Percentiles rank a stretch among this genome's conserved stretches.
phyloP scores from a whole-genome alignment of 345 rosid genomes.

The Turritis glabra region DNA sequence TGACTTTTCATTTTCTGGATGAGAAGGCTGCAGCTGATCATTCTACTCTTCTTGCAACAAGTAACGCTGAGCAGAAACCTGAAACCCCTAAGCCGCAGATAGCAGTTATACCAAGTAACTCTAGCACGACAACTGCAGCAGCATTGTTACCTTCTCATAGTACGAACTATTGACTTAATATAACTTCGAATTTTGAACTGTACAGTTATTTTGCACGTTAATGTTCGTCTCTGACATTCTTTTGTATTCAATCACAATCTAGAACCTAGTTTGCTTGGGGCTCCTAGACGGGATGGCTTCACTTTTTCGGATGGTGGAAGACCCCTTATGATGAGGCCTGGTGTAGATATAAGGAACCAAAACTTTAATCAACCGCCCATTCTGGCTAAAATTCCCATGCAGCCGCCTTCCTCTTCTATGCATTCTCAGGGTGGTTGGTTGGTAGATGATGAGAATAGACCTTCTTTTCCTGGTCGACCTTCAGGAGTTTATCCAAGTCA shows the following conservation, averaged over 20 bases:
- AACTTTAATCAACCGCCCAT: constrained; percentile 67
- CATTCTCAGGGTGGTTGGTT: constrained; percentile 71
- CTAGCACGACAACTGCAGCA: constrained; percentile 47
- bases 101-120: constrained; percentile 46
- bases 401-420: constrained; percentile 43
- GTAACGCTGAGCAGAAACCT: constrained; percentile 52
- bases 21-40: constrained; percentile 54
- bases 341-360: constrained; percentile 61
- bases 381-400: constrained; percentile 59
- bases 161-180: constrained; percentile 42
- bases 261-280: constrained; percentile 94
- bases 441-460: constrained; percentile 69
- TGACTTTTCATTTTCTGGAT: constrained; percentile 38
- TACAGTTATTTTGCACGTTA: not conserved
- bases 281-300: constrained; percentile 68
- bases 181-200: not conserved
- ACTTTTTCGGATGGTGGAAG: constrained; percentile 46
- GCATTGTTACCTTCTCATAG: constrained; percentile 64
- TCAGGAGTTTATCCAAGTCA: constrained; percentile 47
- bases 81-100: constrained; percentile 62
- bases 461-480: constrained; percentile 51
- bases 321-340: constrained; percentile 45
- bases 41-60: constrained; percentile 44
- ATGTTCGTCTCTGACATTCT: constrained; percentile 12
- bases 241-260: constrained; percentile 32